Base-by-base conservation (phyloP, 768 basidiomycete species). In the Polyporus arcularius region DNA sequence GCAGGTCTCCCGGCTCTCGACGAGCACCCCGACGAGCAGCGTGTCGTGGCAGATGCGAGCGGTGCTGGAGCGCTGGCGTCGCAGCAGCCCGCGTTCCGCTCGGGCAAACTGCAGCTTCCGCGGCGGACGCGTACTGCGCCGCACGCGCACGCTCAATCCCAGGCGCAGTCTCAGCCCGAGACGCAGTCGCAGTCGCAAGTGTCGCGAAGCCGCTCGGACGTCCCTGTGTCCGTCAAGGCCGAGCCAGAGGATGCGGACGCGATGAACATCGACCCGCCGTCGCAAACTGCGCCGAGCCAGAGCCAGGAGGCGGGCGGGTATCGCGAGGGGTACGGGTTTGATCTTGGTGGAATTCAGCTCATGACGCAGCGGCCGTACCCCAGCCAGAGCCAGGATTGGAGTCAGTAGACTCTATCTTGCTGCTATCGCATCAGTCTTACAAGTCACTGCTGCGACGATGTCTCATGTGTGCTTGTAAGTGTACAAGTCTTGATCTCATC, bases 281-380 rank as follows among this genome's bases (percentile, higher is more conserved):
- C 43, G 9, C 7, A 8, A 16, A n/a, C n/a, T n/a, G 40, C 4
- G 3, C 52, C 18, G 40, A 47, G 46, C 35, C 55, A 49, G 46
- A 56, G 55, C 46, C 55, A 56, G 55, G 40, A 41, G 3, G 2
- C 8, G 15, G 45, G 38, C 15, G 52, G 56, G 26, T 62, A 58
- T 42, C 49, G 48, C 18, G 61, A 62, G 41, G 56, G 57, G 9
- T 62, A 55, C 14, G 61, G 61, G 2, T 58, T 62, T 46, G 56
- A 58, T 46, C 42, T 58, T 45, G 47, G 57, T 32, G 47, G 46
- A 47, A 9, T 62, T 10, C 46, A 58, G 32, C 53, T 62, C 53
- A 53, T 58, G 61, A 62, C 61, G 52, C 61, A 62, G 53, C 28
- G 40, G 31, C 53, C 47, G 40, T 62, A 58, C 16, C 32, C 35